Evolutionary conservation across 2,329 filamentous ascomycete genomes (phyloP).

Genomic region (Fusarium austroafricanum): DNA sequence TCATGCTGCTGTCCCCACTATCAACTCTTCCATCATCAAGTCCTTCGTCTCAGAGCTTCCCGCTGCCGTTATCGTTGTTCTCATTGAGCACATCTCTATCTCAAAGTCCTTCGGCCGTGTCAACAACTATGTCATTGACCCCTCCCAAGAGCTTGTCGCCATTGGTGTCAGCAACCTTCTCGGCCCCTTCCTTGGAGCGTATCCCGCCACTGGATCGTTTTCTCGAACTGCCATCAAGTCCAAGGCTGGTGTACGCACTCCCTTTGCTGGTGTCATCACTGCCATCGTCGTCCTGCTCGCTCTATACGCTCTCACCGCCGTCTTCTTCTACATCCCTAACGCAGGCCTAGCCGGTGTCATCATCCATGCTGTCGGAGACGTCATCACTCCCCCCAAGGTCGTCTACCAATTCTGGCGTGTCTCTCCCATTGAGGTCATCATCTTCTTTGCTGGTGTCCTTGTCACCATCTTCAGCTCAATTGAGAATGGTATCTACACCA

Average conservation of each 20-base stretch:
- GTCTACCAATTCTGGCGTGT: conserved; percentile 92
- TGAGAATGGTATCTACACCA: conserved; percentile 88
- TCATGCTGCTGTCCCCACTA: conserved; percentile 72
- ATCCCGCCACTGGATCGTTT: conserved; percentile 90
- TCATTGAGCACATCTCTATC: conserved; percentile 86
- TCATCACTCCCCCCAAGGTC: conserved; percentile 84
- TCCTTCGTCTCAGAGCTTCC: conserved; percentile 75
- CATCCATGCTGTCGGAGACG: conserved; percentile 88
- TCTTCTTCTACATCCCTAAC: conserved; percentile 91
- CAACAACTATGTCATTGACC: conserved; percentile 85
- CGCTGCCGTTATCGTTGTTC: conserved; percentile 79
- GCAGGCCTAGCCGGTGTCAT: conserved; percentile 83
- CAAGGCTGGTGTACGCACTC: conserved; percentile 91
- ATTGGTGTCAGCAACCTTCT: conserved; percentile 81
- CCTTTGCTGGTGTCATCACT: conserved; percentile 87
- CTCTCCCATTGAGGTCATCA: conserved; percentile 81
- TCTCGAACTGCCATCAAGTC: conserved; percentile 92
- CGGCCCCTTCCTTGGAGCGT: conserved; percentile 82
- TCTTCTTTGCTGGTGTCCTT: conserved; percentile 87
- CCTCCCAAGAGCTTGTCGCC: conserved; percentile 82
- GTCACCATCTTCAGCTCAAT: conserved; percentile 85
- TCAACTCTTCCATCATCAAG: conserved; percentile 70
- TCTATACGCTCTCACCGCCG: conserved; percentile 82
- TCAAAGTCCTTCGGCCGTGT: conserved; percentile 84
- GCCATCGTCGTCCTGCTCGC: conserved; percentile 84